Percentiles rank a stretch among this genome's conserved stretches.
phyloP scores from a whole-genome alignment of 208 protist species.

The Crithidia mellificae region DNA sequence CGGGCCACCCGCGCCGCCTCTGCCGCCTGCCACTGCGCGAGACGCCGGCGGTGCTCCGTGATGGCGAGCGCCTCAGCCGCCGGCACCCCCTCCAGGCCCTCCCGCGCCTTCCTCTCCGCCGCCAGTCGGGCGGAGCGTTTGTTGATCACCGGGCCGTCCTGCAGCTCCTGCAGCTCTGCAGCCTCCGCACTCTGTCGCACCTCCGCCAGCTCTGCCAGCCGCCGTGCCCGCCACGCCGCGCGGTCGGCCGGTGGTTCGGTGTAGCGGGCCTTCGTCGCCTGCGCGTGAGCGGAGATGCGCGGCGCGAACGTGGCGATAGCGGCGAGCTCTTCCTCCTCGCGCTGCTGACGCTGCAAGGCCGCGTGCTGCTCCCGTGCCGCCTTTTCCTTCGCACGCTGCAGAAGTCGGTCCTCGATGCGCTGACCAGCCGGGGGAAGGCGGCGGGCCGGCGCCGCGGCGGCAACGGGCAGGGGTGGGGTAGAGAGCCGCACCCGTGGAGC shows the following conservation, averaged over 20 bases:
- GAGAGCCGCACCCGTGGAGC: slow-evolving; percentile 28
- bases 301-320: slow-evolving; percentile 50
- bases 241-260: slow-evolving; percentile 24
- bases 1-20: slow-evolving; percentile 26
- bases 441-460: slow-evolving; percentile 2
- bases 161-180: slow-evolving; percentile 32
- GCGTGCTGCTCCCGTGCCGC: slow-evolving; percentile 19
- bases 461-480: background rate
- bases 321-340: slow-evolving; percentile 43
- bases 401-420: slow-evolving; percentile 62
- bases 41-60: slow-evolving; percentile 20
- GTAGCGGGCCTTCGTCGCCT: slow-evolving; percentile 41
- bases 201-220: slow-evolving; percentile 33
- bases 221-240: slow-evolving; percentile 31
- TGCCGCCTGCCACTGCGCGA: slow-evolving; percentile 28
- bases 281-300: slow-evolving; percentile 51
- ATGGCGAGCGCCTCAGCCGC: slow-evolving; percentile 24
- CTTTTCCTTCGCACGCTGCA: slow-evolving; percentile 53
- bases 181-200: slow-evolving; percentile 6
- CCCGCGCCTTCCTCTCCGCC: slow-evolving; percentile 32
- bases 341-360: slow-evolving; percentile 28
- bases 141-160: slow-evolving; percentile 46
- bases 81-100: slow-evolving; percentile 35
- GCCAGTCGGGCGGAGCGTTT: slow-evolving; percentile 49
- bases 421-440: slow-evolving; percentile 22